Evolutionary conservation across 2,329 filamentous ascomycete species (phyloP).

Genomic region (Daldinia eschscholtzii): DNA sequence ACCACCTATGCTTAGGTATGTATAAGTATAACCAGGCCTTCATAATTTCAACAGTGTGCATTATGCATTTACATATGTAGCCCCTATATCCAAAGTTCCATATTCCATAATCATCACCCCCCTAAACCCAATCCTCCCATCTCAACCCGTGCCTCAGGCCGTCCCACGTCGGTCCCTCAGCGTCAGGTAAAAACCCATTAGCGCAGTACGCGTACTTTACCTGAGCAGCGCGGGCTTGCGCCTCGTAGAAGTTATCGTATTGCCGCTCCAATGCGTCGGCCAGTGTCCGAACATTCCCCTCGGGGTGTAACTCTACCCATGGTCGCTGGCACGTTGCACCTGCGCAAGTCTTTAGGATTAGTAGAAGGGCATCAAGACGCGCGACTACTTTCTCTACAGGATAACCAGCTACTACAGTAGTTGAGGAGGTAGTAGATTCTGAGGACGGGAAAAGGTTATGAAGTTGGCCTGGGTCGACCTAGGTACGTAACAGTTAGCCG

Average conservation of each 20-base stretch:
- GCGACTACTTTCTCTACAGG: constrained; percentile 52
- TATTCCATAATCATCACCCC: neutral
- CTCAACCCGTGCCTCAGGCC: constrained; percentile 38
- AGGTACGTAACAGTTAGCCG: neutral
- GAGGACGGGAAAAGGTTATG: constrained; percentile 56
- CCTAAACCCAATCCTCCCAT: constrained; percentile 47
- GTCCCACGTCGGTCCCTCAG: constrained; percentile 48
- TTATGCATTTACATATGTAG: neutral
- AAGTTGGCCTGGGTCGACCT: constrained; percentile 49
- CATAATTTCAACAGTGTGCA: neutral
- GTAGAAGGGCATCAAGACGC: constrained; percentile 62
- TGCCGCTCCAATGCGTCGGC: constrained; percentile 57
- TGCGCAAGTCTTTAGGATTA: constrained; percentile 65
- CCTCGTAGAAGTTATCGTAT: constrained; percentile 61
- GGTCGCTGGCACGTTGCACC: constrained; percentile 58
- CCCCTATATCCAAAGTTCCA: neutral
- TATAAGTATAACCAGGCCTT: too few species aligned
- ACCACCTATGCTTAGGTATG: too few species aligned
- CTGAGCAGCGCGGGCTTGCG: constrained; percentile 49
- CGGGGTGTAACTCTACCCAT: constrained; percentile 62
- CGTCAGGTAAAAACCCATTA: constrained; percentile 44
- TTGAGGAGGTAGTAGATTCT: constrained; percentile 14
- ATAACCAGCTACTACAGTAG: constrained; percentile 18
- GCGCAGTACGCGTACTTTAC: constrained; percentile 62
- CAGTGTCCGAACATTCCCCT: constrained; percentile 58